Base-by-base conservation (phyloP, 2,329 filamentous ascomycete species). In the Neopestalotiopsis sp. region DNA sequence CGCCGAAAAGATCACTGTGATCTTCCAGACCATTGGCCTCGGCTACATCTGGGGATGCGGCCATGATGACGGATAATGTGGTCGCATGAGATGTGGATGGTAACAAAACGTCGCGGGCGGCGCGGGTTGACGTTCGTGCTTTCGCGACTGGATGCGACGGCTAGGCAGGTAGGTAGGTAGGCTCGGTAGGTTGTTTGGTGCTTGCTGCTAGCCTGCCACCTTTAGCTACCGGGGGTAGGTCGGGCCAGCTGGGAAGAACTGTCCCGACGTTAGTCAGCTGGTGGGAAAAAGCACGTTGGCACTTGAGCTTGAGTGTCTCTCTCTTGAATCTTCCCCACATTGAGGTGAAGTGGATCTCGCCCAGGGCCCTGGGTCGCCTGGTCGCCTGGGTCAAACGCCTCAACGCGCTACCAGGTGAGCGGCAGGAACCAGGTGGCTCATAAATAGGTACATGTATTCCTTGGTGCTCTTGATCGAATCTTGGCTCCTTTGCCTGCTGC, bases 1-100 rank as follows among this genome's bases (percentile, higher is more conserved):
- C 59, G 32, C 34, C 59, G 59, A 62, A 62, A n/a, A 40, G 59
- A 34, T 62, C 59, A 20, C n/a, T 34, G 17, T 62, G 59, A 40
- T 62, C 59, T 12, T 62, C 59, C 6, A 38, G 59, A 30, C 59
- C 59, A 14, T 62, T 40, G 59, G 34, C 59, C 59, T 62, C 34
- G 59, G n/a, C 59, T 34, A 34, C 59, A 62, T 62, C 30, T 34
- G 59, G 59, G 34, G 59, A 62, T 40, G 59, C 28, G 14, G 59
- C 59, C 59, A 62, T 62, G 59, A 20, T 62, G 59, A 40, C 30
- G 32, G n/a, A n/a, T 40, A 13, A 20, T 62, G 59, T 62, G 59
- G 30, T 62, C 45, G 45, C 45, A 52, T 52, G 45, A 20, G 45
- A 52, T 4, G 45, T 52, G 45, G n/a, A 52, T 52, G 45, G 17